Conservation (phyloP, 176 grass and related monocot species). For the Triticum timopheevii region DNA sequence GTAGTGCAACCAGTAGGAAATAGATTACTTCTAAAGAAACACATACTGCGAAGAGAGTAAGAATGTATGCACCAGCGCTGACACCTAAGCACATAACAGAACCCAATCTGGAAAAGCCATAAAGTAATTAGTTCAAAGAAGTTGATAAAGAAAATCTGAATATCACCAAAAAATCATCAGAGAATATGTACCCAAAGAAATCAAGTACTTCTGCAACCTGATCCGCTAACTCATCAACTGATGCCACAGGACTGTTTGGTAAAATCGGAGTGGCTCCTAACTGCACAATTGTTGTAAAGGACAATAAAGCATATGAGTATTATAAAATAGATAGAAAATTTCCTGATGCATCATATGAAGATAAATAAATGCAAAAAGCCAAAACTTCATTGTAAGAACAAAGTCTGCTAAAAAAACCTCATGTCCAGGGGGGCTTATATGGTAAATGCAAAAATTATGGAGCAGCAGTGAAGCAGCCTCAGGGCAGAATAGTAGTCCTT, state of each 20-base stretch:
- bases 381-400: conserved; percentile 5
- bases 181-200: conserved; percentile 83
- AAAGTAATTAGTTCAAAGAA: conserved; percentile 15
- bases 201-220: conserved; percentile 87
- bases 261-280: conserved; percentile 88
- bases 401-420: conserved; percentile 58
- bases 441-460: conserved; percentile 97
- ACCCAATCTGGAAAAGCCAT: conserved; percentile 55
- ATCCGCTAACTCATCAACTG: conserved; percentile 84
- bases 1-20: conserved; percentile 13
- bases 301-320: conserved; percentile 22
- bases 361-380: conserved; percentile 3
- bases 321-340: background rate
- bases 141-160: background rate
- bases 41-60: conserved; percentile 91
- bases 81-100: conserved; percentile 99
- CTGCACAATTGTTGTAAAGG: conserved; percentile 52
- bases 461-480: conserved; percentile 85
- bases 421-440: conserved; percentile 94
- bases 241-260: conserved; percentile 53
- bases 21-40: conserved; percentile 33
- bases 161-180: background rate
- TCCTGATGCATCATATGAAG: background rate
- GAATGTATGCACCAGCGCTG: conserved; percentile 91
- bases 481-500: conserved; percentile 95